These are phyloP conservation scores for Crithidia thermophila DNA, from an alignment of 208 protist genomes.

Conservation along the genomic window DNA sequence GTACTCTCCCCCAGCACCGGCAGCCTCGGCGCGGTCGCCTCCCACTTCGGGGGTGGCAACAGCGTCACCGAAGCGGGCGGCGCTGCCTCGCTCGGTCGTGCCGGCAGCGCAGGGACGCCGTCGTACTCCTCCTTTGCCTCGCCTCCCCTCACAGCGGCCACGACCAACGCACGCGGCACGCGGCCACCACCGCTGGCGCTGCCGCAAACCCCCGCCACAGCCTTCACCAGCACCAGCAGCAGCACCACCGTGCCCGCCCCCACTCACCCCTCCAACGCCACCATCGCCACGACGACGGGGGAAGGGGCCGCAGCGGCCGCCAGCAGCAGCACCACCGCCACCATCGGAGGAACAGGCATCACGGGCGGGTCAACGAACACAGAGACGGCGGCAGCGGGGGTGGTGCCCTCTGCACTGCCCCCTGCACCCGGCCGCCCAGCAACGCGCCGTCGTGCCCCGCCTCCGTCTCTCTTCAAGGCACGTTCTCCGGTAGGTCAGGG, in stretches of 20 bases:
- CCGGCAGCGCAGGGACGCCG: not conserved
- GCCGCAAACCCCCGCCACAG: not conserved
- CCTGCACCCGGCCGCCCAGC: not conserved
- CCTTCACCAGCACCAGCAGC: not conserved
- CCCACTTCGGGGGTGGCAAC: not conserved
- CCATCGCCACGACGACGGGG: not conserved
- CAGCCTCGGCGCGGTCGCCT: not conserved
- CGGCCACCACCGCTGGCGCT: constrained; percentile 12
- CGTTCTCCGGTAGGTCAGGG: constrained; percentile 1
- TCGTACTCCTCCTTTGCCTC: constrained; percentile 10
- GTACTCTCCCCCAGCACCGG: not conserved
- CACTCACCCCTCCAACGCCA: too few species aligned
- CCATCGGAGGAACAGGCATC: too few species aligned
- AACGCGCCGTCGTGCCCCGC: constrained; percentile 2
- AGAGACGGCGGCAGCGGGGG: not conserved
- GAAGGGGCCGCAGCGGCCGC: not conserved
- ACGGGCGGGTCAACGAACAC: not conserved
- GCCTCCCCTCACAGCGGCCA: not conserved
- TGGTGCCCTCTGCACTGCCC: too few species aligned
- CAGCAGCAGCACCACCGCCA: too few species aligned
- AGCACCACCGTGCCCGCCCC: not conserved
- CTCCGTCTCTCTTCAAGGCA: constrained; percentile 15
- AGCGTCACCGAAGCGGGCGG: not conserved
- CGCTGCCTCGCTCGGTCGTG: too few species aligned
- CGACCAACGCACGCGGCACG: not conserved